Conservation (phyloP, 2,329 filamentous ascomycete species). For the Aspergillus candidus region DNA sequence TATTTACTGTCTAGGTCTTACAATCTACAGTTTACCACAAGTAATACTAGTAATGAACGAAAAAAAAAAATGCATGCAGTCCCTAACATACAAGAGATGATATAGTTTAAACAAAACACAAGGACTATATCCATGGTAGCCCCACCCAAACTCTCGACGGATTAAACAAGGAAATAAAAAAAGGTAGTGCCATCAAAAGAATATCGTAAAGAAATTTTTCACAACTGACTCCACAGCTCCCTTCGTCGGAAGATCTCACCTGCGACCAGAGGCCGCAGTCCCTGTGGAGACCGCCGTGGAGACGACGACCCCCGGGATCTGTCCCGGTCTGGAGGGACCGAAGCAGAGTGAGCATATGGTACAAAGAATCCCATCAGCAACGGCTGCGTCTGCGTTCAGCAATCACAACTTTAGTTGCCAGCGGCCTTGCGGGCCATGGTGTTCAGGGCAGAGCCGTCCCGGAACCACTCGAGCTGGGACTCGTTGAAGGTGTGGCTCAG, state of each 20-base stretch:
- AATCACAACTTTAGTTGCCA: slow-evolving; percentile 22
- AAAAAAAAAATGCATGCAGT: slow-evolving; percentile 33
- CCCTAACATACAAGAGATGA: slow-evolving; percentile 32
- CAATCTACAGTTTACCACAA: too few relatives aligned
- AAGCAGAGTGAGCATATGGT: slow-evolving; percentile 23
- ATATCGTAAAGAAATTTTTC: slow-evolving; percentile 31
- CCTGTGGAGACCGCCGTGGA: neutral
- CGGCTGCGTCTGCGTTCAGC: neutral
- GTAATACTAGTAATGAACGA: slow-evolving; percentile 8
- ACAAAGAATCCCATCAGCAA: slow-evolving; percentile 12
- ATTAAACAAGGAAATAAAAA: slow-evolving; percentile 23
- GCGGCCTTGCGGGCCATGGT: slow-evolving; percentile 77
- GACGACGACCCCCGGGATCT: neutral
- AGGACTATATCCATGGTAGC: slow-evolving; percentile 36
- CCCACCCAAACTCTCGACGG: slow-evolving; percentile 27
- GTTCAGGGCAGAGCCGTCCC: slow-evolving; percentile 94
- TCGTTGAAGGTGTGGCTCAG: slow-evolving; percentile 97
- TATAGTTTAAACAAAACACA: slow-evolving; percentile 27
- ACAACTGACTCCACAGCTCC: slow-evolving; percentile 30
- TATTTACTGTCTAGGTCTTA: too few relatives aligned
- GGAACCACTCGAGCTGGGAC: slow-evolving; percentile 97
- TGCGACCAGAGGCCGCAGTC: neutral
- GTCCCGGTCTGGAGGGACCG: slow-evolving; percentile 7
- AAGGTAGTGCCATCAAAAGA: slow-evolving; percentile 22
- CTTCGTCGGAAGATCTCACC: slow-evolving; percentile 21